Base-by-base conservation (phyloP, 2,329 filamentous ascomycete species). In the Calonectria montana region DNA sequence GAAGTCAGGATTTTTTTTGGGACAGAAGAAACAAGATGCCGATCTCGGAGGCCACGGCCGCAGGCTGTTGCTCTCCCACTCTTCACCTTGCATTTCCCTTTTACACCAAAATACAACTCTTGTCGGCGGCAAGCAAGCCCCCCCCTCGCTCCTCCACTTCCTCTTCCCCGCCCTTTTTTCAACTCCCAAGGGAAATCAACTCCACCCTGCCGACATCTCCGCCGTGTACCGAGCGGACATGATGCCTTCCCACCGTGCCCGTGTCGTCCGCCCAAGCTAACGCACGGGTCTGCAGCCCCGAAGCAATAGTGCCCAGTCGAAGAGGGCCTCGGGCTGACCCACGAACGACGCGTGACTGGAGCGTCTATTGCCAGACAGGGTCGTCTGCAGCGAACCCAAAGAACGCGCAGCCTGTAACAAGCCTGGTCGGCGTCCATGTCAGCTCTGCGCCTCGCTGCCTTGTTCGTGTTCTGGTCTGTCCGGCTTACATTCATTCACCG, bases 401-500 rank as follows among this genome's bases (percentile, higher is more conserved):
- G 4, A 62, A 15, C 45, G 65, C 43, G 53, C 59, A 76, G 69
- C 74, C 50, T 50, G 68, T 48, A 48, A 50, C 43, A 45, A 65
- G 45, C 61, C 50, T 62, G 74, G 67, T 39, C 59, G 68, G 70
- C 71, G 48, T 27, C 43, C 43, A 29, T 66, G 70, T 69, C 68
- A 67, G 55, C 53, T 69, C 67, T 50, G 67, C 48, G 29, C 67
- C 66, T 74, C 69, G 64, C 21, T 53, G 68, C 55, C 47, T 53
- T 57, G 55, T 62, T 67, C 57, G 68, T 55, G 61, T 45, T 47
- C 61, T 57, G 69, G 63, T 62, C 41, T 63, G 12, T n/a, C 71
- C 70, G 50, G 76, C 68, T 45, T n/a, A 21, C 50, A 72, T 71
- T 37, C 53, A 64, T 68, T 75, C 76, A 75, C 74, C 69, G 74